phyloP scores from a whole-genome alignment of 2,329 filamentous ascomycete species.

The Saccharata proteae region DNA sequence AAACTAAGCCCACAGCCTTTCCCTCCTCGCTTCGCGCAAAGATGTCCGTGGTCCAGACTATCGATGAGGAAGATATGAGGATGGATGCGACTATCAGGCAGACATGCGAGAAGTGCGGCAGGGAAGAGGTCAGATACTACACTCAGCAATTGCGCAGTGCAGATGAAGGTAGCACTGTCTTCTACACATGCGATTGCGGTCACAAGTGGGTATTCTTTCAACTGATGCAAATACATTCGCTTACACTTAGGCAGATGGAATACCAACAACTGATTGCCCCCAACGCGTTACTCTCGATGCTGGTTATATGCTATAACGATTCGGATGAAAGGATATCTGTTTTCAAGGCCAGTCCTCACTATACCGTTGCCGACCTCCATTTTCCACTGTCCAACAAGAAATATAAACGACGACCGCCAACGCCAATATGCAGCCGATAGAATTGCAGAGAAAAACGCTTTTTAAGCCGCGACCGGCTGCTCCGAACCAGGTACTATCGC shows the following conservation, averaged over 20 bases:
- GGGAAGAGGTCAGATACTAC: conserved; percentile 72
- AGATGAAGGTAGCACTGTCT: conserved; percentile 88
- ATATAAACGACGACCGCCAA: no score
- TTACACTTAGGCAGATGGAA: conserved; percentile 31
- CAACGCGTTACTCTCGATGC: no score
- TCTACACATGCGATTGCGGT: conserved; percentile 80
- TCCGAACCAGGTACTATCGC: conserved; percentile 58
- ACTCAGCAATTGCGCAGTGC: conserved; percentile 80
- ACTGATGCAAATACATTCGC: conserved; percentile 1
- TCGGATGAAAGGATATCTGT: no score
- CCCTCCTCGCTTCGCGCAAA: conserved; percentile 82
- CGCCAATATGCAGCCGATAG: conserved; percentile 3
- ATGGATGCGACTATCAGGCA: conserved; percentile 58
- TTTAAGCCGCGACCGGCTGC: conserved; percentile 15
- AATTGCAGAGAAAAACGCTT: neutral
- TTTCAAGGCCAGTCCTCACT: no score
- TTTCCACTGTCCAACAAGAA: no score
- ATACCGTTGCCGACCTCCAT: no score
- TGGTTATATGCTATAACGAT: no score
- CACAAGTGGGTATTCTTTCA: conserved; percentile 50
- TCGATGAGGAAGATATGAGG: conserved; percentile 65
- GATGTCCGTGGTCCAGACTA: conserved; percentile 69
- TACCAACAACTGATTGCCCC: conserved; percentile 47
- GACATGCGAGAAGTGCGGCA: conserved; percentile 69
- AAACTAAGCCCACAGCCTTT: conserved; percentile 81